Evolutionary conservation across 805 yeast genomes (phyloP), one percentile per base, ranked within the genome.

Genomic region (Yarrowia sp.): DNA sequence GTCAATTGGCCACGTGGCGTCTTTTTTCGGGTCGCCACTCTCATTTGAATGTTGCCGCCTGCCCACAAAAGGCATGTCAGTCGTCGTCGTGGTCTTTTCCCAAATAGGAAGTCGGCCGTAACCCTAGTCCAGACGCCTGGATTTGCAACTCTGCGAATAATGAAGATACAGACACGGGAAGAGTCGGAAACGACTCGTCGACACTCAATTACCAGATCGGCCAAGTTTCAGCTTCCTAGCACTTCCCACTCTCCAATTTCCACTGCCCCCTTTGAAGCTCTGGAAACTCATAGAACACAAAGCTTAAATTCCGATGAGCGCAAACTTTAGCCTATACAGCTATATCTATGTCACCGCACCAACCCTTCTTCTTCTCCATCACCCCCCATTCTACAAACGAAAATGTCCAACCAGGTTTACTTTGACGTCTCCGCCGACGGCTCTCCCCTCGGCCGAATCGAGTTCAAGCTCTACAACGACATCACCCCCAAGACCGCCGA

Each of bases 401-500:
- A n/a, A 35, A 52, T 54, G 61, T 54, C 61, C 61, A 54, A 54
- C 63, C 62, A 56, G 49, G 63, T 58, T 40, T 58, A 19, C 63
- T 58, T 58, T 46, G 64, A 44, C 46, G 46, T 46, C 58, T 44
- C 64, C 44, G 64, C 36, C n/a, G 65, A 48, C 68, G 72, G 90
- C 77, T 81, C 82, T 77, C 83, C 86, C 77, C 80, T 88, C 76
- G 96, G 96, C 74, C 88, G 91, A 81, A 81, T 93, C 75, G 83
- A 84, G 76, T 93, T 93, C 88, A 82, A 91, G 79, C 85, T 92
- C 76, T 91, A 87, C 86, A 85, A 88, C 82, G 92, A 89, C 75
- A 87, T 88, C 72, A 95, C 89, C 71, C 98, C 98, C 80, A 92
- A 91, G 85, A 92, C 98, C 69, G 88, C 96, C 71, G 96, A 89